A percentile compares a stretch with the other conserved stretches of the same genome.
Conservation (phyloP, 73 alveolate genomes). For the Paramecium primaurelia region DNA sequence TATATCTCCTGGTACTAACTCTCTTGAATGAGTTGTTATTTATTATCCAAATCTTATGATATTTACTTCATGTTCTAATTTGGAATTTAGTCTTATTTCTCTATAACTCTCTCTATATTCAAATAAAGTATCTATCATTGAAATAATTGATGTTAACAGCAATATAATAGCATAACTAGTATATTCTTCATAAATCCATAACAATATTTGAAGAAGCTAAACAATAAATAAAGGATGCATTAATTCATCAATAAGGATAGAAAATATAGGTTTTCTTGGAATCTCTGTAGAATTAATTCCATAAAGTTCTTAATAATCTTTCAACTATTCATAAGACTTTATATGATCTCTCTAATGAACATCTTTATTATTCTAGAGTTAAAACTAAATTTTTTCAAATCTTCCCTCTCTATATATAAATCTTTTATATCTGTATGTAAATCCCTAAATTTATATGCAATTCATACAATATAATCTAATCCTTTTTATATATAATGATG, state of each 20-base stretch:
- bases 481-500: not conserved
- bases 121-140: not conserved
- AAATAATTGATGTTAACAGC: not conserved
- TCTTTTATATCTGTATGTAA: not conserved
- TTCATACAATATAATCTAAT: not conserved
- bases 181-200: constrained; percentile 48
- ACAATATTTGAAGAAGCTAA: not conserved
- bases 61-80: not conserved
- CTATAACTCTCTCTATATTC: not conserved
- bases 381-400: not conserved
- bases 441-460: not conserved
- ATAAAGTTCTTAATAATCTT: not conserved
- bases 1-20: constrained; percentile 30
- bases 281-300: not conserved
- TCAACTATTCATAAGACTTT: not conserved
- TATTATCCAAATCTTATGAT: not conserved
- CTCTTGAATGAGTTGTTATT: not conserved
- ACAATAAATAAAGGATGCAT: constrained; percentile 27
- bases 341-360: not conserved
- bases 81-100: not conserved
- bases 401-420: not conserved
- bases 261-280: not conserved
- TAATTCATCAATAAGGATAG: not conserved
- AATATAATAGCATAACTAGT: not conserved
- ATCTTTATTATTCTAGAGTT: not conserved